Conservation (phyloP, 106 monocot genomes). For the Allium sativum region DNA sequence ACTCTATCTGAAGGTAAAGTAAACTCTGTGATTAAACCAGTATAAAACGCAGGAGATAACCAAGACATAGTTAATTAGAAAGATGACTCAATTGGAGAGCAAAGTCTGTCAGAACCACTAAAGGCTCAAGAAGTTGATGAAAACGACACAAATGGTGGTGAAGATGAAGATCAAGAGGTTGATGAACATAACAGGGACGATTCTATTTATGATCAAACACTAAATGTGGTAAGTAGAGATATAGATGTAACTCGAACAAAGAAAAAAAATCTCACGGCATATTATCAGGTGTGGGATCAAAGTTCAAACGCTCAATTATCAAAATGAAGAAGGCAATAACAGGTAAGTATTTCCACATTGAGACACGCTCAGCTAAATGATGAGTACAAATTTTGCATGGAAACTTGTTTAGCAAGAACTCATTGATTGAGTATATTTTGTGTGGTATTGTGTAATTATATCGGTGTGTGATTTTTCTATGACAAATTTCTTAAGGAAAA, state of each 20-base stretch:
- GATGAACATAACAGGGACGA: conserved; percentile 21
- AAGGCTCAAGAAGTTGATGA: conserved; percentile 12
- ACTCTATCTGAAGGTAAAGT: neutral
- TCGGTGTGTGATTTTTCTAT: too few relatives aligned
- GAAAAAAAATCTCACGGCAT: conserved; percentile 63
- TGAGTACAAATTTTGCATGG: neutral
- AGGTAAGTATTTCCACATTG: conserved; percentile 48
- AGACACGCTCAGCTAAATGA: conserved; percentile 20
- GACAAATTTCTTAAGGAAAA: too few relatives aligned
- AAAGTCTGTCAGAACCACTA: conserved; percentile 2
- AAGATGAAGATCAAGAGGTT: conserved; percentile 24
- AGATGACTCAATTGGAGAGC: conserved; percentile 1
- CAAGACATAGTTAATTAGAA: conserved; percentile 2
- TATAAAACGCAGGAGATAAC: conserved; percentile 4
- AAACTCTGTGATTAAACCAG: conserved; percentile 1
- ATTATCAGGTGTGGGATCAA: conserved; percentile 58
- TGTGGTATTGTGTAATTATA: too few relatives aligned
- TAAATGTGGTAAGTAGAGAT: conserved; percentile 27
- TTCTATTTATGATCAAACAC: conserved; percentile 8
- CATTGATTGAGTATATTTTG: too few relatives aligned
- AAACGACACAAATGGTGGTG: conserved; percentile 24
- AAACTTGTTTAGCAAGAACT: too few relatives aligned
- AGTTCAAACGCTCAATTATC: conserved; percentile 60
- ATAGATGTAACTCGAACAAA: conserved; percentile 28
- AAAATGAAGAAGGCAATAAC: conserved; percentile 72